Base-by-base conservation (phyloP, 1,284 basidiomycete genomes). In the Cystobasidium sp. region DNA sequence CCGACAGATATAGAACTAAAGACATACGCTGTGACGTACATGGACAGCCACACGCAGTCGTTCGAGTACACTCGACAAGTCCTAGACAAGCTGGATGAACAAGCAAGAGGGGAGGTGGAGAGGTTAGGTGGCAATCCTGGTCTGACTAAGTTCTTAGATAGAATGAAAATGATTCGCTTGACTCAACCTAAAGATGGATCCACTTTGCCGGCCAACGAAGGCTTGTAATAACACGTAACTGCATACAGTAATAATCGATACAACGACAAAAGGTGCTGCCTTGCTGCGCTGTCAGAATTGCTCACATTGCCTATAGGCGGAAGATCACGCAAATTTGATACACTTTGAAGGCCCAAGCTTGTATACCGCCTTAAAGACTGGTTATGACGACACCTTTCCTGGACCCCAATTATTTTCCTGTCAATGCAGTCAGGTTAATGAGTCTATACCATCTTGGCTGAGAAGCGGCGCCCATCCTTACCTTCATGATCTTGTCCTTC, bases 1-100 rank as follows among this genome's bases (percentile, higher is more conserved):
- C 93, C 94, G 0, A 85, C 87, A 0, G 91, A 91, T 0, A 88
- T 89, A 0, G 90, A 90, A 0, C 84, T 93, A 68, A 97, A 96
- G 81, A 83, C 84, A 0, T 90, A 93, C 79, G 88, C 89, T 0
- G 92, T 97, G 70, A 84, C 87, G 10, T 94, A 94, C 81, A 86
- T 97, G 79, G 84, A 85, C 22, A 81, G 86, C n/a, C 82, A 86
- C 39, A 93, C 91, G 0, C 85, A 87, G 73, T 91, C 91, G 0
- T 92, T 93, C 78, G 88, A 87, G 0, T 93, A 93, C 80, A 92
- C 91, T 0, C 83, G 88, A 0, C 76, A 82, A 0, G 90, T 93
- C 0, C 82, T 93, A 59, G 78, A 80, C 6, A 84, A 83, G 0
- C 82, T 93, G 3, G 88, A 89, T 76, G 77, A 68, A 7, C 88